These are phyloP conservation scores for Cercospora brassicicola DNA, from an alignment of 2,329 filamentous ascomycete species.

Conservation along the genomic window DNA sequence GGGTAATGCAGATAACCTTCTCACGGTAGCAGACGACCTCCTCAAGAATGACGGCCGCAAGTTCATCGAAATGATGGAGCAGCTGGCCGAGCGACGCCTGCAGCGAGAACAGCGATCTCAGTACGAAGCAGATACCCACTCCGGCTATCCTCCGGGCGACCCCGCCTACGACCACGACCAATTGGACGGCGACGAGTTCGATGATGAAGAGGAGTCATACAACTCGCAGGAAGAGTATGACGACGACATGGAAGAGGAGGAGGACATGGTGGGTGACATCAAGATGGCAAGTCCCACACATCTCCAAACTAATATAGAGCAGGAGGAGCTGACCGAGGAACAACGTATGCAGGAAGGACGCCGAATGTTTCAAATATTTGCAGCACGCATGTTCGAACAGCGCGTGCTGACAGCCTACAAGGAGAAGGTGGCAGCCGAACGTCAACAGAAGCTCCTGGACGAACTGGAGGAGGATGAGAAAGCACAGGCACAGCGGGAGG, in stretches of 20 bases:
- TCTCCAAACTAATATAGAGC: constrained; percentile 44
- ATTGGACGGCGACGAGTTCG: constrained; percentile 71
- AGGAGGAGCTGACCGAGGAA: constrained; percentile 97
- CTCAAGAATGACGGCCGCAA: constrained; percentile 99
- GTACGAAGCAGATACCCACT: constrained; percentile 62
- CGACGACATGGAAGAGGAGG: constrained; percentile 59
- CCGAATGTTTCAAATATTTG: constrained; percentile 99
- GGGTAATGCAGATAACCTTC: constrained; percentile 75
- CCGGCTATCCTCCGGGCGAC: constrained; percentile 45
- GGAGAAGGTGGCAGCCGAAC: constrained; percentile 92
- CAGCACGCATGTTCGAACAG: constrained; percentile 98
- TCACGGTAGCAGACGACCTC: constrained; percentile 96
- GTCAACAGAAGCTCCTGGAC: constrained; percentile 84
- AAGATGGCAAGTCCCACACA: constrained; percentile 26
- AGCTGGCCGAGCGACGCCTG: constrained; percentile 95
- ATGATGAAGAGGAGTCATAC: constrained; percentile 71
- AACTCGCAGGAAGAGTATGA: constrained; percentile 65
- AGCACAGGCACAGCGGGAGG: constrained; percentile 74
- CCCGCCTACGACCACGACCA: constrained; percentile 63
- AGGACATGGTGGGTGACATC: constrained; percentile 57
- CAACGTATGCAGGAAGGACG: constrained; percentile 98
- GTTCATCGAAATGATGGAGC: constrained; percentile 99
- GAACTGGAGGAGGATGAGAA: constrained; percentile 84
- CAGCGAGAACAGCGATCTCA: constrained; percentile 89
- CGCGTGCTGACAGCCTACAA: constrained; percentile 94